phyloP scores from a whole-genome alignment of 805 yeast genomes.

The Ogataea nonfermentans region DNA sequence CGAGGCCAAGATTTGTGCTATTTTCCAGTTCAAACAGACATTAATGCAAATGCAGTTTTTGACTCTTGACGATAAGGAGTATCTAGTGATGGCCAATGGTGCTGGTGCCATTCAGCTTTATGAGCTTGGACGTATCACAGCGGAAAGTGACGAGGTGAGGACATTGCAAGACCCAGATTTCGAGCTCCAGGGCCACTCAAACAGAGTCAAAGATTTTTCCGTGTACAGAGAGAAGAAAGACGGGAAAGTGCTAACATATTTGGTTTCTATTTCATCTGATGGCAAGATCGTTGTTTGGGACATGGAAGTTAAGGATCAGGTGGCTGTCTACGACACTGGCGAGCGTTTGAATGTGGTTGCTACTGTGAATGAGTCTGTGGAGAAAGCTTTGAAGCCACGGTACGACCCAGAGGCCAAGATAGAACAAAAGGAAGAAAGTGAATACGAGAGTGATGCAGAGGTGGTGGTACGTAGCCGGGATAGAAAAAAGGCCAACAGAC shows the following conservation, averaged over 20 bases:
- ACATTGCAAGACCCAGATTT: conserved; percentile 47
- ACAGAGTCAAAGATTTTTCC: conserved; percentile 78
- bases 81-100: conserved; percentile 63
- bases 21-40: conserved; percentile 49
- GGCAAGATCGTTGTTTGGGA: conserved; percentile 95
- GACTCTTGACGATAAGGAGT: conserved; percentile 47
- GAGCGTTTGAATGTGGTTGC: conserved; percentile 88
- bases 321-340: conserved; percentile 87
- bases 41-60: conserved; percentile 67
- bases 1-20: conserved; percentile 55
- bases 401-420: conserved; percentile 35
- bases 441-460: conserved; percentile 74
- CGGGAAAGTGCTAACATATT: conserved; percentile 39
- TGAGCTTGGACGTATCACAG: conserved; percentile 29
- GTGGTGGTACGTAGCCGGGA: conserved; percentile 58
- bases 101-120: conserved; percentile 69
- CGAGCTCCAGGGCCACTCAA: conserved; percentile 74
- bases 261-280: conserved; percentile 87
- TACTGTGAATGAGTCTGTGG: conserved; percentile 73
- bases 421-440: conserved; percentile 51
- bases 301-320: conserved; percentile 61
- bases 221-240: conserved; percentile 39
- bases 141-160: conserved; percentile 18
- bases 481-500: conserved; percentile 43
- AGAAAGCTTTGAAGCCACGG: conserved; percentile 61